Conservation (phyloP, 2,329 filamentous ascomycete genomes). For the Zasmidium cellare region DNA sequence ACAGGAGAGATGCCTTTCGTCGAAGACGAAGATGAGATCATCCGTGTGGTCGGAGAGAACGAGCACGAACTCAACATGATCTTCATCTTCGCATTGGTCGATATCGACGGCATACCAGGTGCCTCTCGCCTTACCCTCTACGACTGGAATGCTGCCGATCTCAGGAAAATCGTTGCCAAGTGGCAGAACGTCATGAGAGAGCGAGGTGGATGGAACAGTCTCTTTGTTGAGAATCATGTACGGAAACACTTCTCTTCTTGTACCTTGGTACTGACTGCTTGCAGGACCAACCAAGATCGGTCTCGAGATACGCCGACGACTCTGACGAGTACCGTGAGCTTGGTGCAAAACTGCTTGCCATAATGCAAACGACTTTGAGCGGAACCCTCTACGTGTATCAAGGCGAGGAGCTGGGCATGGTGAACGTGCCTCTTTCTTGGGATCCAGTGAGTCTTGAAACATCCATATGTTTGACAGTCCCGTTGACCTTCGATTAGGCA, state of each 20-base stretch:
- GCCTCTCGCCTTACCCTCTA: slow-evolving; percentile 37
- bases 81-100: slow-evolving; percentile 50
- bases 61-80: slow-evolving; percentile 50
- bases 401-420: slow-evolving; percentile 53
- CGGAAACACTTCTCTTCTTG: not conserved
- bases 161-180: slow-evolving; percentile 29
- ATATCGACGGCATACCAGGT: slow-evolving; percentile 38
- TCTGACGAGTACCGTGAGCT: slow-evolving; percentile 46
- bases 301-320: slow-evolving; percentile 51
- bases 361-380: slow-evolving; percentile 49
- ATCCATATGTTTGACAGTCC: not conserved
- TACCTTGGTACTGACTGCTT: not conserved
- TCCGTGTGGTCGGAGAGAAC: slow-evolving; percentile 43
- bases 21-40: slow-evolving; percentile 44
- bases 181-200: slow-evolving; percentile 53
- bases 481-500: slow-evolving; percentile 12
- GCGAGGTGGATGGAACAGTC: slow-evolving; percentile 51
- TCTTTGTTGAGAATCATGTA: slow-evolving; percentile 56
- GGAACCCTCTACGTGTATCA: slow-evolving; percentile 55
- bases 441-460: slow-evolving; percentile 26
- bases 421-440: slow-evolving; percentile 48
- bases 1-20: slow-evolving; percentile 58
- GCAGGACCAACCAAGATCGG: slow-evolving; percentile 46
- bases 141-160: slow-evolving; percentile 15
- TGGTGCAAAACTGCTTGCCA: slow-evolving; percentile 48